Percentiles rank a stretch among this genome's conserved stretches.
Conservation (phyloP, 306 rosid species). For the Cucurbita moschata region DNA sequence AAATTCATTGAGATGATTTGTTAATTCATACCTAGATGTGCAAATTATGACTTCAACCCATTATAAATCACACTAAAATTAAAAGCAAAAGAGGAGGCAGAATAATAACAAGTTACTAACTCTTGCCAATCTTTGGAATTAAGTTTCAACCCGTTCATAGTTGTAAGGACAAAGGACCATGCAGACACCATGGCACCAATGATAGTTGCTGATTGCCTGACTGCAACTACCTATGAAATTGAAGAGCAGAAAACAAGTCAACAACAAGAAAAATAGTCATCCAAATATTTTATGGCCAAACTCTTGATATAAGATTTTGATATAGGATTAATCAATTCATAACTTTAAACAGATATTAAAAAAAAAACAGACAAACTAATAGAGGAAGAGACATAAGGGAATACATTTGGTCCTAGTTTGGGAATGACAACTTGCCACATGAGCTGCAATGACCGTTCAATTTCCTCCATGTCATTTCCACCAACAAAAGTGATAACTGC, state of each 20-base stretch:
- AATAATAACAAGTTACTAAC: conserved; percentile 27
- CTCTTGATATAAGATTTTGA: not conserved
- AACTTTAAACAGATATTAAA: not conserved
- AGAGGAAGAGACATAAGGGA: conserved; percentile 2
- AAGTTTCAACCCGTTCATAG: conserved; percentile 41
- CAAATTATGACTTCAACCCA: not conserved
- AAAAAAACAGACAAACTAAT: not conserved
- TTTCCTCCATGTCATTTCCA: conserved; percentile 67
- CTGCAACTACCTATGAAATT: conserved; percentile 47
- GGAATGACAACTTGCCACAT: conserved; percentile 96
- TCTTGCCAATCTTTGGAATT: conserved; percentile 71
- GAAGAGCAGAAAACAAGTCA: not conserved
- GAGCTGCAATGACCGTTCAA: conserved; percentile 65
- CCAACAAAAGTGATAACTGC: conserved; percentile 79
- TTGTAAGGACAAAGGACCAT: conserved; percentile 92
- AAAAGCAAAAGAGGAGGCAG: not conserved
- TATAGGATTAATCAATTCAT: not conserved
- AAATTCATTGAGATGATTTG: not conserved
- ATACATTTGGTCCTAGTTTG: conserved; percentile 60
- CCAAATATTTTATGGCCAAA: not conserved
- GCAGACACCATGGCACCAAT: conserved; percentile 62
- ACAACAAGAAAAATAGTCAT: not conserved
- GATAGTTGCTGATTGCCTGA: conserved; percentile 47
- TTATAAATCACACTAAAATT: not conserved
- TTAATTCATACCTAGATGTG: not conserved